Percentiles rank a stretch among this genome's conserved stretches.
phyloP scores from a whole-genome alignment of 345 rosid genomes.

The Camelina laxa region DNA sequence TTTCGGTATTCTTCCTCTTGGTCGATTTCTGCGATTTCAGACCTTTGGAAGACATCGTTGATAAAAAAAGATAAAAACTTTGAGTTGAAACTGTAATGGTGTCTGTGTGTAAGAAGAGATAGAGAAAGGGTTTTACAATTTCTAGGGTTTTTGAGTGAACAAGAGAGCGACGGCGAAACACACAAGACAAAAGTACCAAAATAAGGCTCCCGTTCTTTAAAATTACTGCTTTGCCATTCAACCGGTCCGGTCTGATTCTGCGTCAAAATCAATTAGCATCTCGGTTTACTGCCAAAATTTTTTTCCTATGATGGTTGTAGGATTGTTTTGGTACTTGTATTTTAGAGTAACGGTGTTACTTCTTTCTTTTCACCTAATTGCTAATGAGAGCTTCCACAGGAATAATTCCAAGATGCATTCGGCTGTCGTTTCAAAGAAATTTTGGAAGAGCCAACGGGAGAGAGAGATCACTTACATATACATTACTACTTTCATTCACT shows the following conservation, averaged over 20 bases:
- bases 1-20: slow-evolving; percentile 38
- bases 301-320: background rate
- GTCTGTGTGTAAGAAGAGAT: background rate
- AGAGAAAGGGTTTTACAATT: slow-evolving; percentile 23
- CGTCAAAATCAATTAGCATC: too few relatives aligned
- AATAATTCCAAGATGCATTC: too few relatives aligned
- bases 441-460: too few relatives aligned
- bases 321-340: too few relatives aligned
- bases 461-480: too few relatives aligned
- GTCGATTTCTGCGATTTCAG: slow-evolving; percentile 15
- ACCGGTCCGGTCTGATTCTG: background rate
- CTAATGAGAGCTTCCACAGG: too few relatives aligned
- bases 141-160: slow-evolving; percentile 44
- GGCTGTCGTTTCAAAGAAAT: too few relatives aligned
- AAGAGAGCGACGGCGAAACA: slow-evolving; percentile 21
- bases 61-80: background rate
- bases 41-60: slow-evolving; percentile 42
- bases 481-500: too few relatives aligned
- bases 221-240: slow-evolving; percentile 34
- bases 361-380: too few relatives aligned
- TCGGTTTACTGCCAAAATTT: too few relatives aligned
- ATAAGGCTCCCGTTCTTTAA: background rate
- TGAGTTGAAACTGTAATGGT: background rate
- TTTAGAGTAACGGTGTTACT: too few relatives aligned
- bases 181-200: background rate